Evolutionary conservation across 2,329 filamentous ascomycete species (phyloP).

Genomic region (Aspergillus ochraceus): DNA sequence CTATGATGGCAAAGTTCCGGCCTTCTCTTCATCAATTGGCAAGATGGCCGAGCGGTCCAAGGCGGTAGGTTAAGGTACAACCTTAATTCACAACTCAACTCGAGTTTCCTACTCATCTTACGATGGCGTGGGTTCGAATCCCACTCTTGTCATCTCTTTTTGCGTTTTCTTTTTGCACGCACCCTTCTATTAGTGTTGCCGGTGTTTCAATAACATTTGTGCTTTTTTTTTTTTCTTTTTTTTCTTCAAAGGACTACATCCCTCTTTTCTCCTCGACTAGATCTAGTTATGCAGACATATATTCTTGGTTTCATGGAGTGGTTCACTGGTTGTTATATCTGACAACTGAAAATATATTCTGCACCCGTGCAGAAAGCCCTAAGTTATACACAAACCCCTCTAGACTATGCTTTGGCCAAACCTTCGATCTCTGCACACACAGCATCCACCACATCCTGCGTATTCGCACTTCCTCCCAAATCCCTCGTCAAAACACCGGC

Average conservation of each 20-base stretch:
- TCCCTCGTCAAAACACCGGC: constrained; percentile 57
- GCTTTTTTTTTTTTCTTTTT: no score
- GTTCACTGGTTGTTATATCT: no score
- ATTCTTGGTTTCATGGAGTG: no score
- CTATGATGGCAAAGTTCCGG: neutral
- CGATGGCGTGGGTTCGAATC: neutral
- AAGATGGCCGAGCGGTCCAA: neutral
- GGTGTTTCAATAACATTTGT: no score
- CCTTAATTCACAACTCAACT: neutral
- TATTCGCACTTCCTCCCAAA: constrained; percentile 57
- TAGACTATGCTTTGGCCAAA: neutral
- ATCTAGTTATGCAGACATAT: no score
- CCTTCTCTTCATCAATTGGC: neutral
- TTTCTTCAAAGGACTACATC: no score
- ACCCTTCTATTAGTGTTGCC: no score
- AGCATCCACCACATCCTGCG: constrained; percentile 59
- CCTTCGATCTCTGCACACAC: constrained; percentile 52
- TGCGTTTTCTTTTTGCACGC: neutral
- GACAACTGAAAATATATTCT: no score
- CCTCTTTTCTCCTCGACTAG: no score
- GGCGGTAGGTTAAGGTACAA: neutral
- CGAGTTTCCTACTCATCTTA: neutral
- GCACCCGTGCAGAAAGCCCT: no score
- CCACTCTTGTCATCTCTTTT: neutral
- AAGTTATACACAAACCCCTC: no score